Evolutionary conservation across 495 filamentous ascomycete species (phyloP).

Genomic region (Aspergillus panamensis): DNA sequence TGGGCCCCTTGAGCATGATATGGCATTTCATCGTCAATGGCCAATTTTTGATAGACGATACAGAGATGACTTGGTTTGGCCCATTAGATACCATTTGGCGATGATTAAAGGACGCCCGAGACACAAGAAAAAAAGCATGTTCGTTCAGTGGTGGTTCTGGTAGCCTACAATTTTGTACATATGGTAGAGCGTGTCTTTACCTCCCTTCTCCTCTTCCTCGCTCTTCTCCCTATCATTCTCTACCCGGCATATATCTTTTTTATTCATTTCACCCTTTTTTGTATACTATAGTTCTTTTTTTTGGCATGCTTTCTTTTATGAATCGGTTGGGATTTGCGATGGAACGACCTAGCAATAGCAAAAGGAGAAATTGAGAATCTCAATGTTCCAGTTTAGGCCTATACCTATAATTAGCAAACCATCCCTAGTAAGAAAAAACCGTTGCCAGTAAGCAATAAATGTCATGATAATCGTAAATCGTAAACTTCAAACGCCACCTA

Average conservation of each 20-base stretch:
- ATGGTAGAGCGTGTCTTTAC: conserved; percentile 10
- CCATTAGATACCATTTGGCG: conserved; percentile 1
- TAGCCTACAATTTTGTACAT: conserved; percentile 11
- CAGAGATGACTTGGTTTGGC: background rate
- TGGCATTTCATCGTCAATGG: background rate
- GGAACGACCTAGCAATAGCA: conserved; percentile 4
- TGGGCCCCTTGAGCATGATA: background rate
- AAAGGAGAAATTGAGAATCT: background rate
- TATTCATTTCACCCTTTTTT: background rate
- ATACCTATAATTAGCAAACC: too few relatives aligned
- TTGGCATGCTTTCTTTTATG: background rate
- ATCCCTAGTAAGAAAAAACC: too few relatives aligned
- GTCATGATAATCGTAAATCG: background rate
- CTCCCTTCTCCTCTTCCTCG: background rate
- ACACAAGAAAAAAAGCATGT: background rate
- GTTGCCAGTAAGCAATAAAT: too few relatives aligned
- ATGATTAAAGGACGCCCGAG: background rate
- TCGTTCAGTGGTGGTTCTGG: conserved; percentile 3
- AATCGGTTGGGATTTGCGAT: background rate
- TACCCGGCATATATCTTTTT: background rate
- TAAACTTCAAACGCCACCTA: background rate
- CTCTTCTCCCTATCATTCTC: background rate
- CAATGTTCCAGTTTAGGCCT: too few relatives aligned
- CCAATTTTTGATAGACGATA: background rate
- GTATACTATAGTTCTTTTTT: conserved; percentile 9